Conservation (phyloP, 202 grass and related monocot species). For the Carex sylvatica region DNA sequence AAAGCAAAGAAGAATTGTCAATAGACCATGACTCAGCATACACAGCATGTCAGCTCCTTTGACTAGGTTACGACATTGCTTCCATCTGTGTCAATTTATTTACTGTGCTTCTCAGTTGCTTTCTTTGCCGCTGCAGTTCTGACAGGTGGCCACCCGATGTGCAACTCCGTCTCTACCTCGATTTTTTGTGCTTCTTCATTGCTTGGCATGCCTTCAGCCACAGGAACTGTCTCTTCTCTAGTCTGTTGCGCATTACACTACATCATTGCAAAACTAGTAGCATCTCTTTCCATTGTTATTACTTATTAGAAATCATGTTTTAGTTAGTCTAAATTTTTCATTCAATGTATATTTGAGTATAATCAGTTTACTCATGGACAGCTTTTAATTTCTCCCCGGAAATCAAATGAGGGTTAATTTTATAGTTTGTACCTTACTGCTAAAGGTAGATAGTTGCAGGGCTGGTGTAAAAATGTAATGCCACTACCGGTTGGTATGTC, state of each 20-base stretch:
- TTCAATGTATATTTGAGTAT: background rate
- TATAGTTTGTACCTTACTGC: background rate
- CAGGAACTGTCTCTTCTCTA: background rate
- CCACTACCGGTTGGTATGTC: background rate
- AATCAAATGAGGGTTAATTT: background rate
- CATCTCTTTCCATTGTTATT: background rate
- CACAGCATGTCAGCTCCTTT: background rate
- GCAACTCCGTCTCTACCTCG: slow-evolving; percentile 47
- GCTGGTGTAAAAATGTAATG: background rate
- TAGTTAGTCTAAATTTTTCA: background rate
- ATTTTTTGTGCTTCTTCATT: background rate
- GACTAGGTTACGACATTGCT: background rate
- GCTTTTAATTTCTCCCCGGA: background rate
- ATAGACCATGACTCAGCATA: background rate
- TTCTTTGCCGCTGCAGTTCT: background rate
- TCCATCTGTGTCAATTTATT: background rate
- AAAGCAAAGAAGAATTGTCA: background rate
- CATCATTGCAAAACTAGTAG: background rate
- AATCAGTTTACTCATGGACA: background rate
- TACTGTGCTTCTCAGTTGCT: background rate
- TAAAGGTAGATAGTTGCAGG: background rate
- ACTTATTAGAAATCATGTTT: background rate
- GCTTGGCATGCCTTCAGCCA: background rate
- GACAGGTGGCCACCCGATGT: slow-evolving; percentile 37
- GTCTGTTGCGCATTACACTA: background rate